Evolutionary conservation across 1,284 basidiomycete species (phyloP), one percentile per base, ranked within the genome.

Genomic region (Sphaerobolus stellatus): DNA sequence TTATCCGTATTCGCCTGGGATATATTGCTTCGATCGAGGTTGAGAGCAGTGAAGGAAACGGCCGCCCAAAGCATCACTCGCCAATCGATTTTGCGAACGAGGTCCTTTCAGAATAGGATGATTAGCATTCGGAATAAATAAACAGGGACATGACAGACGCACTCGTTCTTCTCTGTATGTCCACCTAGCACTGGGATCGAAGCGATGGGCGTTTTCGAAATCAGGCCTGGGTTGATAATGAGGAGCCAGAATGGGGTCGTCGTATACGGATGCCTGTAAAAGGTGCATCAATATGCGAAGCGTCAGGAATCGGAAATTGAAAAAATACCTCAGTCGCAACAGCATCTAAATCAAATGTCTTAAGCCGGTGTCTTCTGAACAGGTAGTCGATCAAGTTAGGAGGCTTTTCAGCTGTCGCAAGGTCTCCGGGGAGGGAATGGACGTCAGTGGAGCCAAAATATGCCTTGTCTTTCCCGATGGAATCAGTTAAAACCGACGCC

Each of bases 131-230:
- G n/a, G 20, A 33, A 46, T 29, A 27, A 33, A 25, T 30, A 40
- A 28, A 30, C 27, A 29, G 30, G 9, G 36, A 47, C 2, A 29
- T 24, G 7, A 18, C n/a, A 40, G 11, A 57, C 76, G 53, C 50
- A 80, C 80, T 63, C 68, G 73, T 66, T 90, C 86, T 63, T 91
- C 86, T 30, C 78, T 66, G 64, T 77, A 78, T 1, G 86, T 88
- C 88, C 88, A 90, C 4, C 86, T 75, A 28, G 82, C 83, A 16
- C 72, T 66, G 0, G 81, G 78, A 61, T 90, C 82, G 60, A 90
- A 88, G 6, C 84, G 74, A 60, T 87, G 83, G 1, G 74, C 57
- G 61, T 84, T 86, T 66, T 88, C 86, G 59, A 83, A 87, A 1
- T 74, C 64, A 4, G 75, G 68, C 52, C 76, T 80, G 2, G 85